Evolutionary conservation across 192 early-diverging fungal species (phyloP).

Genomic region (Umbelopsis isabellina): DNA sequence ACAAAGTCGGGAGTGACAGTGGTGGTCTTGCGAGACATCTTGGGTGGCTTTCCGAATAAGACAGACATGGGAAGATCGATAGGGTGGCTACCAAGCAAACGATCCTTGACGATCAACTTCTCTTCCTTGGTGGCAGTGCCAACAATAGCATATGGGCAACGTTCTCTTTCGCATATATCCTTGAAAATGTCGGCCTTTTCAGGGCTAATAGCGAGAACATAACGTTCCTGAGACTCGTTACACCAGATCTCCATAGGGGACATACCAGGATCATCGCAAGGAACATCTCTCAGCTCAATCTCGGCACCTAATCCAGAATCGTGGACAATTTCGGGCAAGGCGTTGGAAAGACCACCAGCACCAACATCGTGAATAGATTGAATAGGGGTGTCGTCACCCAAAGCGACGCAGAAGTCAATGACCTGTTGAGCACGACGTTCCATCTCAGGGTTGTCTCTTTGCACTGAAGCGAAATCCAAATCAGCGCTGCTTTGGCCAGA

Average conservation of each 20-base stretch:
- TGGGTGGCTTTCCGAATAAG: slow-evolving; percentile 96
- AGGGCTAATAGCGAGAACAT: slow-evolving; percentile 89
- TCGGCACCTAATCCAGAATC: slow-evolving; percentile 89
- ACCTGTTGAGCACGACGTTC: slow-evolving; percentile 97
- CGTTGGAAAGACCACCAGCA: slow-evolving; percentile 98
- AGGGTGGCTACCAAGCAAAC: slow-evolving; percentile 57
- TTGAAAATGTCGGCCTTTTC: slow-evolving; percentile 71
- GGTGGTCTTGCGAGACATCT: slow-evolving; percentile 81
- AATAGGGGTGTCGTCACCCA: slow-evolving; percentile 85
- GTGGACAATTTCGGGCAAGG: slow-evolving; percentile 97
- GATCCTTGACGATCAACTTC: slow-evolving; percentile 81
- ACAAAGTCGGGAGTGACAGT: slow-evolving; percentile 54
- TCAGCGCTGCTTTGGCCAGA: slow-evolving; percentile 84
- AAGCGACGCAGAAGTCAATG: slow-evolving; percentile 87
- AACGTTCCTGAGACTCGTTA: slow-evolving; percentile 99
- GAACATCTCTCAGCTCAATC: slow-evolving; percentile 91
- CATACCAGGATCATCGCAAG: slow-evolving; percentile 88
- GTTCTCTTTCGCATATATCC: slow-evolving; percentile 84
- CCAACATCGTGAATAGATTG: slow-evolving; percentile 98
- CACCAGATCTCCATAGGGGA: slow-evolving; percentile 99
- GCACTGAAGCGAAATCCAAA: slow-evolving; percentile 97
- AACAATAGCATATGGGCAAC: slow-evolving; percentile 89
- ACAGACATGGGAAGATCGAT: slow-evolving; percentile 97
- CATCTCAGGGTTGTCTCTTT: slow-evolving; percentile 99
- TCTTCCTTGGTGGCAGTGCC: slow-evolving; percentile 86